These are phyloP conservation scores for Colletotrichum paranaense DNA, from an alignment of 2,329 filamentous ascomycete genomes.

Conservation along the genomic window DNA sequence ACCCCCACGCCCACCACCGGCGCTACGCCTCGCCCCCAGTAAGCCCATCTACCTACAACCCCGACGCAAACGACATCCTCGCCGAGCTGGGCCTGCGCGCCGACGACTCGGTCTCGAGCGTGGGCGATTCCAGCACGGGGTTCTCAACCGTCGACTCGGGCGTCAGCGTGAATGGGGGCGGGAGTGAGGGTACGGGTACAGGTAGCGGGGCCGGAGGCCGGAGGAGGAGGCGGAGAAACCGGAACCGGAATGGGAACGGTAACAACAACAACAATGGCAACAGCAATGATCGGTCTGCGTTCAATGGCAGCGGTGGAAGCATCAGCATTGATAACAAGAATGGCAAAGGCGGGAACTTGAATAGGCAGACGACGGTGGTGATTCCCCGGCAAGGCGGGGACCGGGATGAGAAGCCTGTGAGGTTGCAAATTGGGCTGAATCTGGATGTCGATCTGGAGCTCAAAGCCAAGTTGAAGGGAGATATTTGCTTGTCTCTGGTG, in stretches of 20 bases:
- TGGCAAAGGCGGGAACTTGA: background rate
- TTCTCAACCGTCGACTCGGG: slow-evolving; percentile 7
- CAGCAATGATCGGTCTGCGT: background rate
- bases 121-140: slow-evolving; percentile 13
- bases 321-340: no score
- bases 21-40: background rate
- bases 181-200: background rate
- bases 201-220: background rate
- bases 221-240: background rate
- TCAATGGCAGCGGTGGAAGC: background rate
- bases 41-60: background rate
- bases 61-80: slow-evolving; percentile 34
- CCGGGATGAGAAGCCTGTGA: slow-evolving; percentile 69
- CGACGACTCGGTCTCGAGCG: slow-evolving; percentile 37
- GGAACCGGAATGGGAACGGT: slow-evolving; percentile 11
- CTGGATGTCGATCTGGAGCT: slow-evolving; percentile 82
- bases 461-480: slow-evolving; percentile 81
- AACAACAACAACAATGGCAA: background rate
- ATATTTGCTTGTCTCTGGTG: slow-evolving; percentile 78
- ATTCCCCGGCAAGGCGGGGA: slow-evolving; percentile 40
- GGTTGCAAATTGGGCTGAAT: slow-evolving; percentile 78
- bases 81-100: slow-evolving; percentile 35
- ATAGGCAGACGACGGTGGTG: slow-evolving; percentile 33
- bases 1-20: slow-evolving; percentile 2
- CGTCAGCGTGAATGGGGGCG: background rate